A percentile compares a stretch with the other conserved stretches of the same genome.
Conservation (phyloP, 208 protist genomes). For the Acanthamoeba rhysodes region DNA sequence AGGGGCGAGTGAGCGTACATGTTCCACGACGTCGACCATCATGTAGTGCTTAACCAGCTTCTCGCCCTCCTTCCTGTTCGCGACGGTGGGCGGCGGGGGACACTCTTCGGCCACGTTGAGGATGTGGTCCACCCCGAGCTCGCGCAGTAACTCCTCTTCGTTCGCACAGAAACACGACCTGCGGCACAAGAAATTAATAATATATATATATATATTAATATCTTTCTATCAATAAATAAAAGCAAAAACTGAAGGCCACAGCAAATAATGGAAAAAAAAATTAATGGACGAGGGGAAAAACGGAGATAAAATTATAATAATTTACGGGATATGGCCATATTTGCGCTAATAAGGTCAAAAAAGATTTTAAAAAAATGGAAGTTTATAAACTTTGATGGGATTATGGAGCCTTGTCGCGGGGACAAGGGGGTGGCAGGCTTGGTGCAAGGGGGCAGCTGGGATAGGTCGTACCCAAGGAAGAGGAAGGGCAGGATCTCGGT, state of each 20-base stretch:
- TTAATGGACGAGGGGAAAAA: no score
- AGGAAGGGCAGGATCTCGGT: conserved; percentile 62
- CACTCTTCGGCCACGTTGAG: conserved; percentile 45
- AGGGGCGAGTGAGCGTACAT: not conserved
- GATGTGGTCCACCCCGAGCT: conserved; percentile 21
- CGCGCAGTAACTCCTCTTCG: not conserved
- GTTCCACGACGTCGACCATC: conserved; percentile 52
- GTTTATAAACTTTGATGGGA: not conserved
- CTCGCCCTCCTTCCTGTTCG: conserved; percentile 34
- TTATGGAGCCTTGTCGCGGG: not conserved
- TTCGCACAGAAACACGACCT: conserved; percentile 52
- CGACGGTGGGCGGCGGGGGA: conserved; percentile 25
- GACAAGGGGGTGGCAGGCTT: not conserved
- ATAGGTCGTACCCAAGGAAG: conserved; percentile 12
- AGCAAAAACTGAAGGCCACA: no score
- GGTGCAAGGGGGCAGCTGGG: not conserved
- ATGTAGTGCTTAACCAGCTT: conserved; percentile 48
- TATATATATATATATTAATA: no score
- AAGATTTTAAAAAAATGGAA: not conserved
- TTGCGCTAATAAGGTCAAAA: not conserved
- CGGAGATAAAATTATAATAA: not conserved
- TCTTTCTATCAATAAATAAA: no score
- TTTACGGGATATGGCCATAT: not conserved
- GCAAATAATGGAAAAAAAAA: no score
- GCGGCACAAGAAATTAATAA: not conserved